These are phyloP conservation scores for Lentinula guzmanii DNA, from an alignment of 768 basidiomycete species.

Conservation along the genomic window DNA sequence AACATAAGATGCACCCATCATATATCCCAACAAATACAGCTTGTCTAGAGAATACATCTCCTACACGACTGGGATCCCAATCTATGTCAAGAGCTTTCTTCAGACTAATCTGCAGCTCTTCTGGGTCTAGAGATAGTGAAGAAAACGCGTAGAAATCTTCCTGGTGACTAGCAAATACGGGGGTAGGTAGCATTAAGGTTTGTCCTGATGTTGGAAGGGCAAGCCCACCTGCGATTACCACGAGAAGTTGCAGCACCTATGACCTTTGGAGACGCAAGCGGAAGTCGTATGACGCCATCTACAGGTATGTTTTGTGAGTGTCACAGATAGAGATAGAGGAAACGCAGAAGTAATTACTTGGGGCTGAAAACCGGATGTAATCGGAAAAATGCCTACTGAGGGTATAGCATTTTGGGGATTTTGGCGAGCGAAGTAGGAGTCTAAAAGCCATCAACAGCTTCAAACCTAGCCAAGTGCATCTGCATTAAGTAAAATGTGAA, in stretches of 20 bases:
- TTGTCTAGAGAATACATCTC: conserved; percentile 59
- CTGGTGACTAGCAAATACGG: conserved; percentile 56
- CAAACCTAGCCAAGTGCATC: background rate
- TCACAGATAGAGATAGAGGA: background rate
- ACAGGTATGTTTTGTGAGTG: background rate
- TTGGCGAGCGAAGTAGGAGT: conserved; percentile 9
- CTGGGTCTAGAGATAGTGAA: conserved; percentile 67
- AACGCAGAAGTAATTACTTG: background rate
- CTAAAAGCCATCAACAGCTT: conserved; percentile 2
- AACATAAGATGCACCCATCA: conserved; percentile 62
- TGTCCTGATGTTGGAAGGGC: background rate
- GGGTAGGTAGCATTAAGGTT: background rate
- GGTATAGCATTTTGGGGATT: background rate
- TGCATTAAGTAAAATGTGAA: background rate
- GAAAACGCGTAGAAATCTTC: conserved; percentile 83
- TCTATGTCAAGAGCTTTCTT: conserved; percentile 56
- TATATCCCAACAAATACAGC: conserved; percentile 87
- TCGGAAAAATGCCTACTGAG: background rate
- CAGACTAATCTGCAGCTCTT: conserved; percentile 63
- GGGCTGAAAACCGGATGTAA: conserved; percentile 5
- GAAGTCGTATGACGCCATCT: conserved; percentile 66
- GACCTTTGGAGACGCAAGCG: conserved; percentile 69
- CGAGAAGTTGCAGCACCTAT: conserved; percentile 73
- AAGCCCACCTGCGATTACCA: conserved; percentile 60
- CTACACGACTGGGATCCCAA: conserved; percentile 62